Evolutionary conservation across 2,329 filamentous ascomycete species (phyloP).

Genomic region (Colletotrichum somersetense): DNA sequence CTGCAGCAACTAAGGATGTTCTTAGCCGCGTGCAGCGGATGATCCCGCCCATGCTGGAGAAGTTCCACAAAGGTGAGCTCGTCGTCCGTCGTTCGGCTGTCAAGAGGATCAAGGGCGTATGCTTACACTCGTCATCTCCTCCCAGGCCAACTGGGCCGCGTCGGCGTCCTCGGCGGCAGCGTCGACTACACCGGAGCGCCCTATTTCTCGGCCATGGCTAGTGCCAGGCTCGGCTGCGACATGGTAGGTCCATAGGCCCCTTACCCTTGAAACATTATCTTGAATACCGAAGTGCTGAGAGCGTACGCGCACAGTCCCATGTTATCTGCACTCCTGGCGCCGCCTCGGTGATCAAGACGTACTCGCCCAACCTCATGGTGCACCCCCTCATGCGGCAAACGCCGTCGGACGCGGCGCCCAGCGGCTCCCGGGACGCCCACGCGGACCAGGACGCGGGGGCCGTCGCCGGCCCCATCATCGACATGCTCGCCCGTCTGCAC

Average conservation of each 20-base stretch:
- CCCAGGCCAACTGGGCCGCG: slow-evolving; percentile 87
- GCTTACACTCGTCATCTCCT: slow-evolving; percentile 10
- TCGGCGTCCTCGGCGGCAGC: slow-evolving; percentile 94
- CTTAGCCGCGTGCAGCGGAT: slow-evolving; percentile 87
- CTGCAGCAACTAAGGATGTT: slow-evolving; percentile 78
- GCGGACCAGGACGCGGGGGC: slow-evolving; percentile 61
- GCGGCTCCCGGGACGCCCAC: slow-evolving; percentile 54
- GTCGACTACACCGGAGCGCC: slow-evolving; percentile 97
- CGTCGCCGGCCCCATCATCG: slow-evolving; percentile 77
- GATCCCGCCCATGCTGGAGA: slow-evolving; percentile 93
- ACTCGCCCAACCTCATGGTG: slow-evolving; percentile 98
- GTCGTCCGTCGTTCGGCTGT: background rate
- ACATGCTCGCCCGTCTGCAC: slow-evolving; percentile 88
- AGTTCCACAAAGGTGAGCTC: slow-evolving; percentile 89
- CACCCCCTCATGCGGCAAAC: slow-evolving; percentile 93
- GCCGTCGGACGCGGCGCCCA: slow-evolving; percentile 55
- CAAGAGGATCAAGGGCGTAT: too few species aligned
- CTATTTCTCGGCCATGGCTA: slow-evolving; percentile 98
- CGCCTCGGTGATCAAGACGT: slow-evolving; percentile 92
- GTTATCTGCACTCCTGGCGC: slow-evolving; percentile 95
- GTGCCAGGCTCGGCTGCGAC: slow-evolving; percentile 88
- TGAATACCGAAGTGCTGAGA: background rate
- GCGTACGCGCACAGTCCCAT: slow-evolving; percentile 72
- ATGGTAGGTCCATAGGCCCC: slow-evolving; percentile 70
- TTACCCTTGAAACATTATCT: background rate